Evolutionary conservation across 2,329 filamentous ascomycete species (phyloP).

Genomic region (Penicillium brevicompactum): DNA sequence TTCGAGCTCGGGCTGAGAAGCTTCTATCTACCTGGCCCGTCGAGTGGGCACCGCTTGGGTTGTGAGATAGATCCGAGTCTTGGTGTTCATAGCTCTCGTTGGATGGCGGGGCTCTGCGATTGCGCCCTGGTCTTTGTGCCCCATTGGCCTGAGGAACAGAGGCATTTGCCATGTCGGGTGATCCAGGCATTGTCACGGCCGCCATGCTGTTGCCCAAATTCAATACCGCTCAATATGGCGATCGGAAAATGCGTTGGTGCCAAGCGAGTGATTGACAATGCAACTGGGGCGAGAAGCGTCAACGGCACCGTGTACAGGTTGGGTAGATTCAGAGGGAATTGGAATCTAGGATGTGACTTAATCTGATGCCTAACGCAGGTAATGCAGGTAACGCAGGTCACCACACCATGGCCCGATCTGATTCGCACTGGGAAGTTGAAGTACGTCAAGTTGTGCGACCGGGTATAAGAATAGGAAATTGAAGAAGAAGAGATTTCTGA

Average conservation of each 20-base stretch:
- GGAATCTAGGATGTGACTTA: conserved; percentile 5
- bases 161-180: conserved; percentile 23
- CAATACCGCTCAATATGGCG: background rate
- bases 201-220: conserved; percentile 16
- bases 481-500: conserved; percentile 1
- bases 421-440: background rate
- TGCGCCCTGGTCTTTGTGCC: conserved; percentile 9
- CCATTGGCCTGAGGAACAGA: conserved; percentile 12
- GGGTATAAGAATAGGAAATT: conserved; percentile 4
- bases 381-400: conserved; percentile 7
- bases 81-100: conserved; percentile 5
- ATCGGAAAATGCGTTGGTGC: background rate
- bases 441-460: background rate
- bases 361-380: conserved; percentile 19
- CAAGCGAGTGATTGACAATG: conserved; percentile 7
- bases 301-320: conserved; percentile 10
- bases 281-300: conserved; percentile 14
- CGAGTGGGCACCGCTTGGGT: background rate
- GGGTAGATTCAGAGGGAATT: background rate
- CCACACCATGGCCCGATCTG: conserved; percentile 15
- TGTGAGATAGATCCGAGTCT: conserved; percentile 3
- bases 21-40: conserved; percentile 9
- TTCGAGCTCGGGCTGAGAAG: conserved; percentile 20
- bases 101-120: conserved; percentile 6
- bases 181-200: conserved; percentile 15